These are phyloP conservation scores for Epichloe glyceriae DNA, from an alignment of 2,329 filamentous ascomycete species.

Conservation along the genomic window DNA sequence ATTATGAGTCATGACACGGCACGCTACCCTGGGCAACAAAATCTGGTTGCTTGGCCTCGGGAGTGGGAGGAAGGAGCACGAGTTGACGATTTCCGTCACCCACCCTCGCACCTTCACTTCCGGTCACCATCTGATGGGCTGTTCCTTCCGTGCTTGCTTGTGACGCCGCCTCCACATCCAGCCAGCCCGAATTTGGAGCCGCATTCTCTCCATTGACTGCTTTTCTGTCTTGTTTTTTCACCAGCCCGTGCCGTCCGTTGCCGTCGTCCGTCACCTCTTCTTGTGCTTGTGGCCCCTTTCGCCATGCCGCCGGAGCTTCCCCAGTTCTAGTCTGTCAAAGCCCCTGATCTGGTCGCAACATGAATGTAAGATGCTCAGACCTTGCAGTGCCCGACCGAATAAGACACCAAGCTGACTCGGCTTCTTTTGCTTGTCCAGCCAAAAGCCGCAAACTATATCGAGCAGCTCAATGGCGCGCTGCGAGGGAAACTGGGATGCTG, in stretches of 20 bases:
- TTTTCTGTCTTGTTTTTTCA: not conserved
- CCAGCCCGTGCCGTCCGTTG: not conserved
- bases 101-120: too few species aligned
- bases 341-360: slow-evolving; percentile 20
- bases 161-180: slow-evolving; percentile 3
- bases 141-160: not conserved
- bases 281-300: not conserved
- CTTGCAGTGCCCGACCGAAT: not conserved
- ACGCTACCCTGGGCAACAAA: too few species aligned
- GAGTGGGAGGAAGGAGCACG: too few species aligned
- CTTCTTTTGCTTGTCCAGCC: slow-evolving; percentile 25
- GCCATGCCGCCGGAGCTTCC: slow-evolving; percentile 12
- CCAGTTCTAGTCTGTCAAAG: slow-evolving; percentile 10
- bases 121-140: too few species aligned
- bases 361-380: slow-evolving; percentile 21
- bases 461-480: slow-evolving; percentile 76
- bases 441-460: slow-evolving; percentile 75
- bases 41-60: too few species aligned
- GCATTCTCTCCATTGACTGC: not conserved
- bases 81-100: too few species aligned
- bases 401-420: slow-evolving; percentile 5
- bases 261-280: not conserved
- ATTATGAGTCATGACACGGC: too few species aligned
- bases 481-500: slow-evolving; percentile 72
- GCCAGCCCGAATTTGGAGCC: not conserved